Base-by-base conservation (phyloP, 2,329 filamentous ascomycete genomes). In the Penicillium sp. region DNA sequence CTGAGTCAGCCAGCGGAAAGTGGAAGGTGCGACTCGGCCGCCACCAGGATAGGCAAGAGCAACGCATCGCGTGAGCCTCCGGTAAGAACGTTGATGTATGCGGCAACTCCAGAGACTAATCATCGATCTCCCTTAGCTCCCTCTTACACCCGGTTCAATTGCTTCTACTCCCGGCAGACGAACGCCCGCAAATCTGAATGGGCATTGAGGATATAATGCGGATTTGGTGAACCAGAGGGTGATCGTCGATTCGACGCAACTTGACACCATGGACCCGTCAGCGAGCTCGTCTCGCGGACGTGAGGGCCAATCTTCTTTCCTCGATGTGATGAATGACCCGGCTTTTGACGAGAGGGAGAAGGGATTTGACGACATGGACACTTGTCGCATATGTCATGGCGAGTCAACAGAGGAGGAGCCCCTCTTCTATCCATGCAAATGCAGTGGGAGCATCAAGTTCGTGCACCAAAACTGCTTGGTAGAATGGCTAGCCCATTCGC, bases 381-480 rank as follows among this genome's bases (percentile, higher is more conserved):
- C 88, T n/a, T 98, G 92, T 71, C 82, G 92, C 44, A 98, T 98
- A 72, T 98, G 92, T 67, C 80, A 93, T 52, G 87, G 86, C 35
- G 93, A 98, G 65, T 87, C 79, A 38, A 85, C 84, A 1, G 65
- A 74, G 3, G 77, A 85, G 3, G 92, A 96, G 60, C 88, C 87
- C 42, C 76, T 98, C 26, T 98, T 95, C 71, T 92, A 93, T 60
- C 92, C 92, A 4, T 98, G 92, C 80, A 95, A 95, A 72, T 98
- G 92, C 71, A 95, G 87, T 60, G 92, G 92, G 40, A 96, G 90
- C 68, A 98, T 98, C 70, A 95, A 95, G 70, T 95, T 84, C 58
- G 92, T 98, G 45, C 92, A 98, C 64, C 92, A 98, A 66, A 85
- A 93, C 62, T 98, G 92, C 63, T 70, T 98, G 66, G 95, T 98